Percentiles rank a stretch among this genome's conserved stretches.
Conservation (phyloP, 2,329 filamentous ascomycete species). For the Trichoderma sp. region DNA sequence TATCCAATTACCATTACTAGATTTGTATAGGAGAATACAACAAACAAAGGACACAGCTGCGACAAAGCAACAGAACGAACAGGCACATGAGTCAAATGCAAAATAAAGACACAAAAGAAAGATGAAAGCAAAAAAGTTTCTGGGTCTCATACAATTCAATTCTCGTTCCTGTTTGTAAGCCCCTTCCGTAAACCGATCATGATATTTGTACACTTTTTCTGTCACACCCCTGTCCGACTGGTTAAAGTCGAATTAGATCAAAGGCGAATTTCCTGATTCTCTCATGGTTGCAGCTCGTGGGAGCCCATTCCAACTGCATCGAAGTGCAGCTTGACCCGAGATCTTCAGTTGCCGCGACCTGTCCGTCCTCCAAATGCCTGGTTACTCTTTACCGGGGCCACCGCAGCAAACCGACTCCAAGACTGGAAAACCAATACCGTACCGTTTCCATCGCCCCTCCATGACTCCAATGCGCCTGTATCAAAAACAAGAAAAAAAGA, state of each 20-base stretch:
- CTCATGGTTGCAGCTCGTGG: neutral
- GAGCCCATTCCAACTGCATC: slow-evolving; percentile 20
- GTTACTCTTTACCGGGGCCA: slow-evolving; percentile 31
- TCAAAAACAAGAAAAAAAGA: slow-evolving; percentile 35
- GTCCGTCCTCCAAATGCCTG: slow-evolving; percentile 1
- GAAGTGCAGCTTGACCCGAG: slow-evolving; percentile 28
- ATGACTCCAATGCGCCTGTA: slow-evolving; percentile 49
- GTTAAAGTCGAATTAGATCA: slow-evolving; percentile 31
- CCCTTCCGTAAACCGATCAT: slow-evolving; percentile 43
- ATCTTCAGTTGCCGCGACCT: slow-evolving; percentile 10
- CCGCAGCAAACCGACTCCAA: slow-evolving; percentile 43
- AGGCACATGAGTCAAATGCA: slow-evolving; percentile 27
- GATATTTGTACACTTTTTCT: slow-evolving; percentile 49
- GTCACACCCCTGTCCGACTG: slow-evolving; percentile 35
- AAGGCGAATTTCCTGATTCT: slow-evolving; percentile 2
- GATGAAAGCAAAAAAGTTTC: neutral
- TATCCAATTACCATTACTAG: neutral
- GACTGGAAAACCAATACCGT: slow-evolving; percentile 42
- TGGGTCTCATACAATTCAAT: slow-evolving; percentile 37
- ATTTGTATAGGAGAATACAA: neutral
- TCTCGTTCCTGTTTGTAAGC: slow-evolving; percentile 36
- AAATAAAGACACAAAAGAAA: slow-evolving; percentile 7
- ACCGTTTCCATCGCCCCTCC: slow-evolving; percentile 40
- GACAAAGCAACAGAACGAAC: slow-evolving; percentile 6
- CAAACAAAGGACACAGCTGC: neutral